phyloP scores from a whole-genome alignment of 2,329 filamentous ascomycete genomes.

The Zalaria obscura region DNA sequence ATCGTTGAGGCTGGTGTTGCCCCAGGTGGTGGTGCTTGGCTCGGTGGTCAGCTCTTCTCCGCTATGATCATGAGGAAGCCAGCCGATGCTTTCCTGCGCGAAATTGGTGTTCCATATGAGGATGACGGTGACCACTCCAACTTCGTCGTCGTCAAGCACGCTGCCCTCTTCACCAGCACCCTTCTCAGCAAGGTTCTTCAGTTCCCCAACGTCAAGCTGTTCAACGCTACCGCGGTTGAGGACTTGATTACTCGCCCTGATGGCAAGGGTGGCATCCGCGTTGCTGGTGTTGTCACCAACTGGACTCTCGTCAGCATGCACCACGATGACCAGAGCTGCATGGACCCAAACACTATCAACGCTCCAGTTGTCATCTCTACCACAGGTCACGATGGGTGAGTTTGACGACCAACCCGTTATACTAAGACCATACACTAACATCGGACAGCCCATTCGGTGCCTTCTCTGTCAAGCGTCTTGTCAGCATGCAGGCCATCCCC shows the following conservation, averaged over 20 bases:
- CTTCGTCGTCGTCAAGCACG: conserved; percentile 89
- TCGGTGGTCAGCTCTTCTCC: conserved; percentile 86
- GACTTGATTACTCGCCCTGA: conserved; percentile 72
- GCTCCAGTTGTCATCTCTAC: conserved; percentile 78
- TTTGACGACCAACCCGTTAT: conserved; percentile 1
- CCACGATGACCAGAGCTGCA: conserved; percentile 43
- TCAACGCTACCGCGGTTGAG: conserved; percentile 88
- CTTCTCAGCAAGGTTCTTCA: conserved; percentile 68
- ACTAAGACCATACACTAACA: conserved; percentile 3
- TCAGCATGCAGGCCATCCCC: conserved; percentile 72
- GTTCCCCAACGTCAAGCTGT: conserved; percentile 88
- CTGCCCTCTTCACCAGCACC: conserved; percentile 81
- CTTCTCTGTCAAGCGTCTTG: conserved; percentile 81
- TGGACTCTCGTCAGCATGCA: conserved; percentile 72
- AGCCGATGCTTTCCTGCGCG: conserved; percentile 68
- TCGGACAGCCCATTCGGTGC: conserved; percentile 57
- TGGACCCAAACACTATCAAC: conserved; percentile 97
- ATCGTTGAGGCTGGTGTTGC: conserved; percentile 80
- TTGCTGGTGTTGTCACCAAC: conserved; percentile 87
- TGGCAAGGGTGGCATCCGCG: conserved; percentile 42
- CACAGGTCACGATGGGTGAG: conserved; percentile 68
- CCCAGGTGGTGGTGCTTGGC: conserved; percentile 80
- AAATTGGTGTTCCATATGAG: conserved; percentile 73
- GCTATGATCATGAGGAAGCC: conserved; percentile 95
- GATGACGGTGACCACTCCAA: conserved; percentile 53